Base-by-base conservation (phyloP, 108 stramenopile species). In the Ochromonas danica region DNA sequence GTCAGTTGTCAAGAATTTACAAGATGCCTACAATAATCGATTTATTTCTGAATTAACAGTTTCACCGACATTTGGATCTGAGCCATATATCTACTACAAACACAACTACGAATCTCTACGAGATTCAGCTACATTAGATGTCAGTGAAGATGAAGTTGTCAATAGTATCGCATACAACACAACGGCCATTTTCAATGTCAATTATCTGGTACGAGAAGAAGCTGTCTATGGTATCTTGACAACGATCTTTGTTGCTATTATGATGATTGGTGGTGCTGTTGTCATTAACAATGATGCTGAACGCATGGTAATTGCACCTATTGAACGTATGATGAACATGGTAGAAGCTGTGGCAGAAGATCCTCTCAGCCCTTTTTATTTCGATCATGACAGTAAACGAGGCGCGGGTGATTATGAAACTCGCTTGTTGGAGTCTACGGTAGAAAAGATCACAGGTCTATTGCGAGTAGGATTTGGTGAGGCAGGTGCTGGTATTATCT, bases 401-500 rank as follows among this genome's bases (percentile, higher is more conserved):
- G 30, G n/a, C 27, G 62, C 81, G 30, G 81, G 77, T n/a, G 67
- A 33, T n/a, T 84, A 81, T 75, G 90, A 91, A 78, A 90, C 89
- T 0, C 78, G 88, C 35, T 71, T 91, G 43, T 83, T 91, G 61
- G 90, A 90, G 62, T 27, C 17, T 10, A 75, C 72, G 3, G 51
- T 75, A 6, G 86, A 89, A 30, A 84, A 72, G 41, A 72, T 72
- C 41, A 72, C 71, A n/a, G 78, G 88, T 33, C 70, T 92, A 0
- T 61, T 92, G 39, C 88, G 89, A 62, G 82, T 92, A 31, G 91
- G 91, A 25, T 90, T 92, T 77, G 91, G 91, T 28, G 86, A 80
- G 38, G 90, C 90, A n/a, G 91, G 97, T 33, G 94, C 95, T 25
- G 94, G 91, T 70, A 95, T 98, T 67, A 96, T 98, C 82, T 93